phyloP scores from a whole-genome alignment of 2,329 filamentous ascomycete genomes.

The Chalaropsis thielavioides region DNA sequence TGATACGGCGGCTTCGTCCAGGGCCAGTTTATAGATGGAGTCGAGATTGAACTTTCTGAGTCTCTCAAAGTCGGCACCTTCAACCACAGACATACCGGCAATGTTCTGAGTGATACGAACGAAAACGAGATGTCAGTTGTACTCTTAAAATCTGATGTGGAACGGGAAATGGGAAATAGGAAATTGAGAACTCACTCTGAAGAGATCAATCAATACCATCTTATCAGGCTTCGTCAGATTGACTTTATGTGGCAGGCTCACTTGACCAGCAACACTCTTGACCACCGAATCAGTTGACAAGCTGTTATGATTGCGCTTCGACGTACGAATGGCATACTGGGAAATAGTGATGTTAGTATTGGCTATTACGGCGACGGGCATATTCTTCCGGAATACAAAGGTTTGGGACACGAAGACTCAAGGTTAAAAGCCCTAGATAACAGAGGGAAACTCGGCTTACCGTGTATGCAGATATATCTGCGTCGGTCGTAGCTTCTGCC shows the following conservation, averaged over 20 bases:
- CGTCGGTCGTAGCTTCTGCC: background rate
- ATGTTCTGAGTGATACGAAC: constrained; percentile 39
- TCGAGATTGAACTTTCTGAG: constrained; percentile 67
- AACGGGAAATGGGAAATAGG: background rate
- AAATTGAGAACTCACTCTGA: constrained; percentile 24
- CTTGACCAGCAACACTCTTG: constrained; percentile 50
- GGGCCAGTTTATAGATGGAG: constrained; percentile 45
- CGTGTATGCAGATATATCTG: constrained; percentile 24
- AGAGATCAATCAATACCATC: constrained; percentile 66
- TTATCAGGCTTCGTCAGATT: constrained; percentile 65
- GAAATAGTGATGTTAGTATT: constrained; percentile 2
- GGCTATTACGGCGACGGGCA: too few species aligned
- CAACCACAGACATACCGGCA: constrained; percentile 67
- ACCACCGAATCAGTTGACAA: constrained; percentile 57
- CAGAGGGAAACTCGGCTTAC: constrained; percentile 27
- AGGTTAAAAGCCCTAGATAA: background rate
- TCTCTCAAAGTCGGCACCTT: constrained; percentile 51
- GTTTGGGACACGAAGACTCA: too few species aligned
- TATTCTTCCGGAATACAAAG: too few species aligned
- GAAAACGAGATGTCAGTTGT: background rate
- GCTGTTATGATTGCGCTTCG: constrained; percentile 55
- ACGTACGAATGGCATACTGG: constrained; percentile 75
- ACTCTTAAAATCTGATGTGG: background rate
- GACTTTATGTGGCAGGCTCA: constrained; percentile 57
- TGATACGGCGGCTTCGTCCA: constrained; percentile 5